Base-by-base conservation (phyloP, 371 early-diverging fungal species). In the Basidiobolus meristosporus region DNA sequence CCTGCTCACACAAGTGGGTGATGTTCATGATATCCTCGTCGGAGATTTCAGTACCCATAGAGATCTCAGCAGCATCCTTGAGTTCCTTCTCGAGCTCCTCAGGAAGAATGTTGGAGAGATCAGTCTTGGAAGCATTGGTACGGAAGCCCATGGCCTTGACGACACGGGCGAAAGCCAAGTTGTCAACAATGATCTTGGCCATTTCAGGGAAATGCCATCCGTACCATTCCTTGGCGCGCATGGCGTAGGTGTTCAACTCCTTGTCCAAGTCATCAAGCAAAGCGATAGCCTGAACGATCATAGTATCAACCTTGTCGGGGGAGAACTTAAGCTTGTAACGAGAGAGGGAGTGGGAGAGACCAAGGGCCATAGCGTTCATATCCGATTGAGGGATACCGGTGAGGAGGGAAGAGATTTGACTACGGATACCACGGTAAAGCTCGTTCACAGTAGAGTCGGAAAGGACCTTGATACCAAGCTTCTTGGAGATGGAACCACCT, bases 131-230 rank as follows among this genome's bases (percentile, higher is more conserved):
- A 31, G 66, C 56, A 68, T 93, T 93, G 82, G 90, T 85, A 62
- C 76, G 72, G 58, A 82, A 68, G 70, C 75, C 71, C 51, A 96
- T 86, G 36, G 78, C 56, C 58, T 81, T 77, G 45, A 79, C 82
- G 38, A 89, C 69, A 43, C 73, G 72, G 47, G 93, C 93, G 56
- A 79, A 98, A 52, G 74, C 67, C 53, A 69, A 71, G 62, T 91
- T 89, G 63, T 96, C 95, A 50, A 64, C 66, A 46, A 92, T 80
- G 45, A 98, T 84, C 68, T 89, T 90, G 62, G 78, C 74, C 50
- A 98, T 69, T 69, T 98, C 96, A 32, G 98, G 98, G 73, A 96
- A 98, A 58, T 95, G 93, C 95, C 93, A 98, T 36, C 84, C 83
- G 64, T 98, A 98, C 95, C 96, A 95, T 65, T 98, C 96, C 42